phyloP scores from a whole-genome alignment of 257 asterid species.

The Solanum megistacrolobum region DNA sequence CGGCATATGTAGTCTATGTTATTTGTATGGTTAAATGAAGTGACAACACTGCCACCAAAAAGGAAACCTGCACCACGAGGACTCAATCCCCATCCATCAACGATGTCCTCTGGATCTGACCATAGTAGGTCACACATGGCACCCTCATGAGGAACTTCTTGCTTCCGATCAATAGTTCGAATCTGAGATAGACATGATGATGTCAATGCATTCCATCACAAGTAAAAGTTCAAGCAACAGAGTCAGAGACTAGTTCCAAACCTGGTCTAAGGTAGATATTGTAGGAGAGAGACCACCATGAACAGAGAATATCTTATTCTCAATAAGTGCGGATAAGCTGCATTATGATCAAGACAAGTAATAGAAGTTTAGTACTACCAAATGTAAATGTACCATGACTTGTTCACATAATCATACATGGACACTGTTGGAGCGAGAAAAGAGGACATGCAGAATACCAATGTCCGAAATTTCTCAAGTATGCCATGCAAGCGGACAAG shows the following conservation, averaged over 20 bases:
- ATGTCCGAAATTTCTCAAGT: background rate
- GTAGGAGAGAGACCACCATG: constrained; percentile 98
- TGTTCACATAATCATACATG: background rate
- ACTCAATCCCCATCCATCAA: constrained; percentile 97
- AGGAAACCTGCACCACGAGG: constrained; percentile 99
- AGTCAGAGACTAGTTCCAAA: constrained; percentile 10
- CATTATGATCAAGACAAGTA: constrained; percentile 10
- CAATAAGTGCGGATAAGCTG: constrained; percentile 95
- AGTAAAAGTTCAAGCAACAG: background rate
- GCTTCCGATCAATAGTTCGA: constrained; percentile 88
- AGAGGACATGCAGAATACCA: background rate
- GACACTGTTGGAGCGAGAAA: background rate
- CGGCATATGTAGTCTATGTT: constrained; percentile 88
- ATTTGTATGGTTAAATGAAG: constrained; percentile 74
- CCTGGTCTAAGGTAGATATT: constrained; percentile 90
- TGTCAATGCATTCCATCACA: constrained; percentile 6
- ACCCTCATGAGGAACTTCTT: constrained; percentile 99
- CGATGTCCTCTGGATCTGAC: constrained; percentile 97
- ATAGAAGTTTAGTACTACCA: background rate
- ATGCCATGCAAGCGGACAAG: background rate
- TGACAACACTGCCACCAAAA: constrained; percentile 85
- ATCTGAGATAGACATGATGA: constrained; percentile 35
- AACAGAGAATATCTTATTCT: constrained; percentile 84
- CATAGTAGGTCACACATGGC: constrained; percentile 98
- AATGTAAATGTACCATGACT: background rate